Conservation (phyloP, 331 rosid genomes). For the Stylosanthes scabra region DNA sequence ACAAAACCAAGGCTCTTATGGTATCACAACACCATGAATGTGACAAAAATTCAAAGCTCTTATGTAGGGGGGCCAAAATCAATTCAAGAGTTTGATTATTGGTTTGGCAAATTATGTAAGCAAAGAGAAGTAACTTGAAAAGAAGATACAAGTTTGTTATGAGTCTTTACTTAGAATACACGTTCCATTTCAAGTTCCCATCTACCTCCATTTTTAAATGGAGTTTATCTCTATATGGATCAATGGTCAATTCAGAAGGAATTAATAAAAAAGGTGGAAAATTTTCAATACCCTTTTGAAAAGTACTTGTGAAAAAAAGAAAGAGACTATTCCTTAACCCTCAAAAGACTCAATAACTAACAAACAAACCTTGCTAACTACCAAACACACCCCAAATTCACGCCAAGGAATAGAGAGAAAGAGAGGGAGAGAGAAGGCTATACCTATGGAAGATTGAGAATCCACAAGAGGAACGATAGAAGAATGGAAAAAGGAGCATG, state of each 20-base stretch:
- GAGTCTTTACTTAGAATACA: conserved; percentile 66
- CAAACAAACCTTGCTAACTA: conserved; percentile 31
- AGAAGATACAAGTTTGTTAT: conserved; percentile 36
- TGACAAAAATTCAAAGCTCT: not conserved
- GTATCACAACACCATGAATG: conserved; percentile 10
- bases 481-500: not conserved
- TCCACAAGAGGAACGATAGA: not conserved
- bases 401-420: conserved; percentile 44
- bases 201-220: conserved; percentile 46
- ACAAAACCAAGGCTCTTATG: conserved; percentile 23
- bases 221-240: conserved; percentile 1
- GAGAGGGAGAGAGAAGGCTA: conserved; percentile 11
- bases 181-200: conserved; percentile 40
- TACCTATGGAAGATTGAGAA: conserved; percentile 10
- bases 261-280: not conserved
- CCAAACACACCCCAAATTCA: conserved; percentile 49
- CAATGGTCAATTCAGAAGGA: conserved; percentile 18
- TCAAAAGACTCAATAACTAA: conserved; percentile 39
- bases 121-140: conserved; percentile 37
- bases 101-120: conserved; percentile 31
- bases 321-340: conserved; percentile 44
- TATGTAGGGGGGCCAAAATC: not conserved
- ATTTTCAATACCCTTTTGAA: conserved; percentile 6
- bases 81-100: not conserved
- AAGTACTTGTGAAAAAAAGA: too few species aligned